Evolutionary conservation across 805 yeast species (phyloP).

Genomic region (Metschnikowia vanudenii): DNA sequence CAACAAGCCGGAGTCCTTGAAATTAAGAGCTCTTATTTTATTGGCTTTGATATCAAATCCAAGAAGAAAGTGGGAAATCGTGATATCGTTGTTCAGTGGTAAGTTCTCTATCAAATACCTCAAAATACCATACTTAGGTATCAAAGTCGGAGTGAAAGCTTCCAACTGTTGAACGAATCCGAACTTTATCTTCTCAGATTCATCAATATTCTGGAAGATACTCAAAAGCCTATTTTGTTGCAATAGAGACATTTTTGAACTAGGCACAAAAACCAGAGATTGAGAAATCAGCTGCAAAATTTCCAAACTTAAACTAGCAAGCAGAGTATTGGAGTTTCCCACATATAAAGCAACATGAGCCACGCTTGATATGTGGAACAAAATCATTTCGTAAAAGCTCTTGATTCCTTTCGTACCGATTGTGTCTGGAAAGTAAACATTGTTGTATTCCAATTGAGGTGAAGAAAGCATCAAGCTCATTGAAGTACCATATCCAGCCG

Average conservation of each 20-base stretch:
- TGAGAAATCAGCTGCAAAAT: slow-evolving; percentile 52
- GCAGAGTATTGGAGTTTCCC: slow-evolving; percentile 49
- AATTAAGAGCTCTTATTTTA: slow-evolving; percentile 47
- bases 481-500: slow-evolving; percentile 27
- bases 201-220: slow-evolving; percentile 72
- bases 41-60: slow-evolving; percentile 60
- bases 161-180: slow-evolving; percentile 67
- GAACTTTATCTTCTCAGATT: slow-evolving; percentile 68
- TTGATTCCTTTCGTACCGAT: slow-evolving; percentile 59
- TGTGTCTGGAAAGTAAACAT: slow-evolving; percentile 39
- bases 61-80: slow-evolving; percentile 70
- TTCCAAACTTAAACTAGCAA: slow-evolving; percentile 54
- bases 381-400: slow-evolving; percentile 68
- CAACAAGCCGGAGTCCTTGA: slow-evolving; percentile 50
- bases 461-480: slow-evolving; percentile 28
- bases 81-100: slow-evolving; percentile 40
- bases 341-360: slow-evolving; percentile 75
- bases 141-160: slow-evolving; percentile 34
- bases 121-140: slow-evolving; percentile 56
- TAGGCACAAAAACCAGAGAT: slow-evolving; percentile 45
- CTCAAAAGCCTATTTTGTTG: slow-evolving; percentile 64
- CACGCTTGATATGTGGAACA: slow-evolving; percentile 67
- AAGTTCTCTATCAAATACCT: slow-evolving; percentile 56
- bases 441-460: slow-evolving; percentile 26
- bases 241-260: slow-evolving; percentile 28